Evolutionary conservation across 495 filamentous ascomycete genomes (phyloP), one percentile per base, ranked within the genome.

Genomic region (Hyaloscypha variabilis): DNA sequence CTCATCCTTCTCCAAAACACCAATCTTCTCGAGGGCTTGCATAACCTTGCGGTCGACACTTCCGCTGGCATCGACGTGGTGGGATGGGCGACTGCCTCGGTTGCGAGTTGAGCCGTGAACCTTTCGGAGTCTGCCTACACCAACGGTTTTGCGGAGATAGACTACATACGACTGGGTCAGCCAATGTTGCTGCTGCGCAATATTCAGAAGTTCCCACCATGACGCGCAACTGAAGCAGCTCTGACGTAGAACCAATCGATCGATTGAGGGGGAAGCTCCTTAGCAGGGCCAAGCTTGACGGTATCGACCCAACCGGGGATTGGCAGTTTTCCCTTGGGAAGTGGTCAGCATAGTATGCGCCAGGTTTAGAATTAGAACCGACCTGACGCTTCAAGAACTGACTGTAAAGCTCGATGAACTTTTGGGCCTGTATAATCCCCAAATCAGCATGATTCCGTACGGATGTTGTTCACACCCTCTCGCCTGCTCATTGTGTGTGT

Each of bases 221-320:
- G 95, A 76, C 95, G 95, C 72, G 95, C 95, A 77, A 97, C 88
- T 72, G 93, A 84, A 72, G 95, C 95, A 76, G 94, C 93, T 76
- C 95, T 94, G 79, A 97, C 86, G 90, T 98, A 99, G 90, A 91
- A 99, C 94, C 94, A 97, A 85, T 97, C 94, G 74, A 91, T 90
- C 76, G 90, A 91, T 88, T 97, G 94, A 74, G 94, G 94, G 73
- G 94, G 94, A 70, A 98, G 91, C 85, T 98, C 94, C 82, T 97
- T 97, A 78, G 90, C 89, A 77, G 88, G 85, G 65, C 92, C 94
- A 72, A 94, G 97, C 89, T 98, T 98, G 85, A 98, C 94, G 76
- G 94, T 97, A 77, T 98, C 94, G 79, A 96, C 93, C 94, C 94
- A 98, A 82, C 91, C 91, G 76, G 94, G 94, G 74, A 97, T 96